Conservation (phyloP, 495 filamentous ascomycete species). For the Hapsidospora chrysogenum region DNA sequence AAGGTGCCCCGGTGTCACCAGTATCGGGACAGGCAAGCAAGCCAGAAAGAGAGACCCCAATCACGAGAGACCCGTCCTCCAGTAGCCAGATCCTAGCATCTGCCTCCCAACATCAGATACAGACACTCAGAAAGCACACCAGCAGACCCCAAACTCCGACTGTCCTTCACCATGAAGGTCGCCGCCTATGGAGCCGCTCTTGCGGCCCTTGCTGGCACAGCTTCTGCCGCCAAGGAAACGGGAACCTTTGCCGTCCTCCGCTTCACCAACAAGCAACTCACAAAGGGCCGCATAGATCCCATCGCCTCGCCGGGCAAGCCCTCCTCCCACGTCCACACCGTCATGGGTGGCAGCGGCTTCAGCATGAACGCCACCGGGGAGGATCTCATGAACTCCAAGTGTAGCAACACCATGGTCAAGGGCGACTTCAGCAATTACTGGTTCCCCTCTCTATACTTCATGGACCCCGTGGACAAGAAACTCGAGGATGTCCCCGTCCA, state of each 20-base stretch:
- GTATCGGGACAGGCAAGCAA: no score
- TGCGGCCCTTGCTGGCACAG: constrained; percentile 14
- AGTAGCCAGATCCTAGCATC: no score
- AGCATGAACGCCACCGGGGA: constrained; percentile 42
- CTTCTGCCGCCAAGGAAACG: constrained; percentile 13
- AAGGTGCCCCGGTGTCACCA: constrained; percentile 10
- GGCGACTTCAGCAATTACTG: constrained; percentile 66
- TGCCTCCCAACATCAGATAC: no score
- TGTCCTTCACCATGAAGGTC: constrained; percentile 11
- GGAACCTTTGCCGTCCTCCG: constrained; percentile 28
- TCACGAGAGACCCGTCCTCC: no score
- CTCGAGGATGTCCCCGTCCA: constrained; percentile 47
- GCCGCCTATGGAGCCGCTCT: constrained; percentile 7
- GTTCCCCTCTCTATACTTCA: constrained; percentile 52
- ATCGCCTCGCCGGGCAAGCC: constrained; percentile 41
- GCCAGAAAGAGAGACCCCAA: no score
- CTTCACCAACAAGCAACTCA: constrained; percentile 29
- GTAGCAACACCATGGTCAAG: constrained; percentile 47
- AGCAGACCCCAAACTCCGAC: constrained; percentile 1
- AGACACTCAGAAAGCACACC: constrained; percentile 1
- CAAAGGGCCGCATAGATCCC: constrained; percentile 45
- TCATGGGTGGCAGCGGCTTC: constrained; percentile 58
- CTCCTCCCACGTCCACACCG: constrained; percentile 47
- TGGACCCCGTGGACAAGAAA: constrained; percentile 38
- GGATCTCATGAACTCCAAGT: constrained; percentile 38